Evolutionary conservation across 2,329 filamentous ascomycete species (phyloP).

Genomic region (Neocatenulostroma microsporum): DNA sequence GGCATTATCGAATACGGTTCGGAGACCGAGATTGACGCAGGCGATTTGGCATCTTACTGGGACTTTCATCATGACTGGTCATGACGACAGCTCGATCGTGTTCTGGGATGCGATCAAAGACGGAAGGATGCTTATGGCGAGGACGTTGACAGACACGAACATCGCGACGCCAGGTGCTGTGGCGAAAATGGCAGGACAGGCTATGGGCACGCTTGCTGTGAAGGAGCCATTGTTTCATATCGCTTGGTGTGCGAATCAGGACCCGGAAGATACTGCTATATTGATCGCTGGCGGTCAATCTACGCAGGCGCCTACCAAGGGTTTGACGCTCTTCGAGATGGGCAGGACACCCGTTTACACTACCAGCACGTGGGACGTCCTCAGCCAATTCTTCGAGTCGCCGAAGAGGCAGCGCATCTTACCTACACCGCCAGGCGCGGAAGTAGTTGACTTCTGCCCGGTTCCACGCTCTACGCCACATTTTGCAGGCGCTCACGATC

Average conservation of each 20-base stretch:
- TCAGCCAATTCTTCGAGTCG: slow-evolving; percentile 71
- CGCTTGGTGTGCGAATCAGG: slow-evolving; percentile 86
- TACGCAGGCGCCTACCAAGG: slow-evolving; percentile 60
- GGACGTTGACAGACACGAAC: slow-evolving; percentile 67
- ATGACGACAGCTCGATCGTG: slow-evolving; percentile 85
- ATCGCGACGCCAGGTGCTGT: slow-evolving; percentile 55
- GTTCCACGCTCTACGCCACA: slow-evolving; percentile 77
- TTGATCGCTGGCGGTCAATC: slow-evolving; percentile 75
- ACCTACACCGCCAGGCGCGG: slow-evolving; percentile 66
- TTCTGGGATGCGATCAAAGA: slow-evolving; percentile 82
- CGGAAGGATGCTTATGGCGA: slow-evolving; percentile 71
- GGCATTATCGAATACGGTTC: slow-evolving; percentile 50
- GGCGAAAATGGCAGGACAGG: slow-evolving; percentile 5
- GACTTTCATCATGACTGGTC: slow-evolving; percentile 75
- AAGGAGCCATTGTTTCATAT: slow-evolving; percentile 72
- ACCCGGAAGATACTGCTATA: slow-evolving; percentile 86
- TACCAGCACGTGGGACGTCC: slow-evolving; percentile 79
- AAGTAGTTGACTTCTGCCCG: slow-evolving; percentile 71
- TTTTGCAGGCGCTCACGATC: slow-evolving; percentile 81
- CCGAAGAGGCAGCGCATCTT: slow-evolving; percentile 64
- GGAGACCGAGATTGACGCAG: slow-evolving; percentile 69
- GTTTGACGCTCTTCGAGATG: slow-evolving; percentile 81
- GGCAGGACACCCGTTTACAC: slow-evolving; percentile 83
- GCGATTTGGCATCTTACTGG: slow-evolving; percentile 93
- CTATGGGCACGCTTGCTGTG: slow-evolving; percentile 47